Conservation (phyloP, 495 filamentous ascomycete species). For the Tricharina praecox region DNA sequence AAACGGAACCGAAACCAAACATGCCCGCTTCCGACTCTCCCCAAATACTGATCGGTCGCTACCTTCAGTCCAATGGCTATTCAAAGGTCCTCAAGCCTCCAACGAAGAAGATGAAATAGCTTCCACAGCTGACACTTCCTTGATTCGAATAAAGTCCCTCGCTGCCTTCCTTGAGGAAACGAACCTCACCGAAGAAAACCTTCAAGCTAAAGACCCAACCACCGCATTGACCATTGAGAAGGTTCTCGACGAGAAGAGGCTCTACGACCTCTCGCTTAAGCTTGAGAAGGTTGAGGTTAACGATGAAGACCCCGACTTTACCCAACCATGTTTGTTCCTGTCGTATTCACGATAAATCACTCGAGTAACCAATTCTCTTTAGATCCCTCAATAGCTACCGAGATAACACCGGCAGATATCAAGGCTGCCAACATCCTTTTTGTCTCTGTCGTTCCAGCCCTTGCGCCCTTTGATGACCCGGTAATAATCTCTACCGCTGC, state of each 20-base stretch:
- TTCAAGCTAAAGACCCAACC: slow-evolving; percentile 22
- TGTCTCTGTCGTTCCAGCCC: slow-evolving; percentile 8
- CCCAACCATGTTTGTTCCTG: slow-evolving; percentile 32
- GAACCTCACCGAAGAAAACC: slow-evolving; percentile 33
- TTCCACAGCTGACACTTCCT: slow-evolving; percentile 3
- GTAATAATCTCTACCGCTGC: slow-evolving; percentile 40
- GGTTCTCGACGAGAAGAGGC: slow-evolving; percentile 48
- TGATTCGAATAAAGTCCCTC: slow-evolving; percentile 32
- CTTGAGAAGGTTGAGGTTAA: slow-evolving; percentile 40
- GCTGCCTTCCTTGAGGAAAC: slow-evolving; percentile 46
- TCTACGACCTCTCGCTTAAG: slow-evolving; percentile 39
- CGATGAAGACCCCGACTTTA: slow-evolving; percentile 33
- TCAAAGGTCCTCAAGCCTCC: slow-evolving; percentile 28
- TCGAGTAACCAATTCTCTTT: neutral
- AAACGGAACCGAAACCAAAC: too few species aligned
- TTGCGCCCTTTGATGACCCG: slow-evolving; percentile 10
- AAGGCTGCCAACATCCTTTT: slow-evolving; percentile 21
- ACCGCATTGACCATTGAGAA: slow-evolving; percentile 45
- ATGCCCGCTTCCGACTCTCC: slow-evolving; percentile 35
- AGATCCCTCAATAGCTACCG: slow-evolving; percentile 17
- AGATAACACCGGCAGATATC: slow-evolving; percentile 8
- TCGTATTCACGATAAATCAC: neutral
- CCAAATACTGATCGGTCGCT: slow-evolving; percentile 43
- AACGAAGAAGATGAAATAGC: neutral
- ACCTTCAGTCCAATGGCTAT: slow-evolving; percentile 43